Percentiles rank a stretch among this genome's conserved stretches.
Conservation (phyloP, 2,329 filamentous ascomycete species). For the Xylariaceae sp. region DNA sequence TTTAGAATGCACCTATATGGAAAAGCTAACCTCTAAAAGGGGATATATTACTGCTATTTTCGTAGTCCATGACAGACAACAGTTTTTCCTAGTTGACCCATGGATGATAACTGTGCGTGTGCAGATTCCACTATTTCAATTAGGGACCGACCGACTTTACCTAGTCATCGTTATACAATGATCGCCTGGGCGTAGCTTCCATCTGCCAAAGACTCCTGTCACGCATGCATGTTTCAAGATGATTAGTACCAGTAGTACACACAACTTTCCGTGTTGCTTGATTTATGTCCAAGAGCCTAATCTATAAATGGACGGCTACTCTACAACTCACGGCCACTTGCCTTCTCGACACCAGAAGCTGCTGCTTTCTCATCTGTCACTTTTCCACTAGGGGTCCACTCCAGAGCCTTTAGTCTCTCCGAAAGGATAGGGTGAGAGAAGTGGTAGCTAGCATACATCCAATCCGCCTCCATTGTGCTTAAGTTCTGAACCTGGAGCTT, state of each 20-base stretch:
- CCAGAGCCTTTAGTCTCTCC: slow-evolving; percentile 88
- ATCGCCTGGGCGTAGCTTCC: too few species aligned
- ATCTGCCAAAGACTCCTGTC: background rate
- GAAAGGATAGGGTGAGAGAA: slow-evolving; percentile 97
- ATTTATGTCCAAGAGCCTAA: background rate
- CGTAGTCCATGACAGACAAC: too few species aligned
- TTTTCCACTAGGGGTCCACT: slow-evolving; percentile 77
- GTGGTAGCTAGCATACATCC: slow-evolving; percentile 98
- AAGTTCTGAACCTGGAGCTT: slow-evolving; percentile 99
- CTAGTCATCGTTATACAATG: too few species aligned
- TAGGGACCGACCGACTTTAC: too few species aligned
- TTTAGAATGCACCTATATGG: too few species aligned
- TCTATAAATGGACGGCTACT: background rate
- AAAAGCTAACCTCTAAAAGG: too few species aligned
- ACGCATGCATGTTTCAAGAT: background rate
- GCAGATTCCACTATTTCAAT: too few species aligned
- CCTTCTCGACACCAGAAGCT: slow-evolving; percentile 65
- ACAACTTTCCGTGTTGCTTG: background rate
- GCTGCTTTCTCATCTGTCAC: slow-evolving; percentile 57
- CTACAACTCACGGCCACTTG: slow-evolving; percentile 71
- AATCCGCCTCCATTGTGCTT: slow-evolving; percentile 98
- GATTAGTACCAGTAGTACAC: background rate
- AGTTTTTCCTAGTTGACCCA: too few species aligned
- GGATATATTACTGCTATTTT: too few species aligned
- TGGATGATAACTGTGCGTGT: too few species aligned